These are phyloP conservation scores for Coemansia sp. DNA, from an alignment of 192 early-diverging fungal genomes.

Conservation along the genomic window DNA sequence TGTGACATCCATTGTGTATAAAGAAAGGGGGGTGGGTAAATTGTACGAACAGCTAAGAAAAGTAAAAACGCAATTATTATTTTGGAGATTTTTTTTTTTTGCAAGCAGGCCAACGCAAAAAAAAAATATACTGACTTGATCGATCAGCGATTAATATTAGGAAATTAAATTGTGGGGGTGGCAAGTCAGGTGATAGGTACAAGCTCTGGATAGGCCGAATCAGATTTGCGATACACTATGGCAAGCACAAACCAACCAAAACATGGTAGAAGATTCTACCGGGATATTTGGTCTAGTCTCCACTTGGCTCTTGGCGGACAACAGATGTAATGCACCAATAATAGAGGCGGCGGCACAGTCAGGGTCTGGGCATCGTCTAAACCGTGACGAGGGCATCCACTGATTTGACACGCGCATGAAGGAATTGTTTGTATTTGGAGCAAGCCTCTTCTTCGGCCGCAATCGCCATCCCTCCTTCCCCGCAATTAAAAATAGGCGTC, in stretches of 20 bases:
- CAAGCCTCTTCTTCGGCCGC: neutral
- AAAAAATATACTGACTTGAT: constrained; percentile 3
- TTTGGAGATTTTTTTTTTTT: neutral
- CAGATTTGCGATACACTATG: neutral
- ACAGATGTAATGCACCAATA: neutral
- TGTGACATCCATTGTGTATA: constrained; percentile 64
- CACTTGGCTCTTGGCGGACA: neutral
- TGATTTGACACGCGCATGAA: neutral
- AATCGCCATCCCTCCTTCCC: neutral
- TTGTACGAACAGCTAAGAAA: constrained; percentile 13
- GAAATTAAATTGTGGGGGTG: neutral
- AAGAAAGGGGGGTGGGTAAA: constrained; percentile 7
- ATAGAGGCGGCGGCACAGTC: neutral
- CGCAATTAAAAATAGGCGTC: neutral
- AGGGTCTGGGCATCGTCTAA: neutral
- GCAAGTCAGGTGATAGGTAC: neutral
- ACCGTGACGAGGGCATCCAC: neutral
- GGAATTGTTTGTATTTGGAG: neutral
- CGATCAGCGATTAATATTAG: neutral
- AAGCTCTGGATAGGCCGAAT: neutral
- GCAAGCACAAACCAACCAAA: neutral
- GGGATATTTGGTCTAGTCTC: neutral
- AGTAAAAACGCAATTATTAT: neutral
- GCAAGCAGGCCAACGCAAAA: constrained; percentile 9
- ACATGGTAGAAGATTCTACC: neutral